A percentile compares a stretch with the other conserved stretches of the same genome.
These are phyloP conservation scores for Jamesozyma gamospora DNA, from an alignment of 805 yeast genomes.

Conservation along the genomic window DNA sequence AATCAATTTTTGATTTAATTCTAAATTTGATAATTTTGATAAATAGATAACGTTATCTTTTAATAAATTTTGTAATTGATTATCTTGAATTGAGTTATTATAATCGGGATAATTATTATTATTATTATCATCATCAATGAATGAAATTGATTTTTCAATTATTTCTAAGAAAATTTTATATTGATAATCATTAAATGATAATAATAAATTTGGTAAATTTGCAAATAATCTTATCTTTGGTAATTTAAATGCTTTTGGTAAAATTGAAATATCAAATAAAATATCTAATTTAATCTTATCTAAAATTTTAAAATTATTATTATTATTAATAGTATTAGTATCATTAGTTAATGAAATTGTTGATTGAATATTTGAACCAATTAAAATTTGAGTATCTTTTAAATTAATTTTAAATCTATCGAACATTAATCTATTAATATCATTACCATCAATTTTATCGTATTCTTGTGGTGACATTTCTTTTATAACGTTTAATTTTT, in stretches of 20 bases:
- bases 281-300: slow-evolving; percentile 70
- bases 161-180: slow-evolving; percentile 80
- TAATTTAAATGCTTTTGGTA: slow-evolving; percentile 68
- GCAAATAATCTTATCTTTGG: slow-evolving; percentile 70
- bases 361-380: slow-evolving; percentile 72
- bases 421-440: slow-evolving; percentile 72
- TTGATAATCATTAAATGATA: slow-evolving; percentile 78
- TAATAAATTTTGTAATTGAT: slow-evolving; percentile 22
- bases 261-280: slow-evolving; percentile 69
- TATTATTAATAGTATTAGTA: slow-evolving; percentile 38
- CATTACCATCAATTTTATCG: slow-evolving; percentile 37
- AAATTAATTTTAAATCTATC: slow-evolving; percentile 72
- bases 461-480: slow-evolving; percentile 61
- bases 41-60: slow-evolving; percentile 13
- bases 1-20: slow-evolving; percentile 48
- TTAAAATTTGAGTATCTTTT: slow-evolving; percentile 78
- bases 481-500: slow-evolving; percentile 58
- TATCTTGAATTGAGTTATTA: slow-evolving; percentile 4
- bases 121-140: neutral
- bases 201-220: slow-evolving; percentile 58
- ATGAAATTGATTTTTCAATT: slow-evolving; percentile 41
- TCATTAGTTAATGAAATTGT: slow-evolving; percentile 54
- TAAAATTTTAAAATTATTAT: slow-evolving; percentile 45
- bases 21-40: slow-evolving; percentile 36
- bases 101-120: slow-evolving; percentile 3